A percentile compares a stretch with the other conserved stretches of the same genome.
These are phyloP conservation scores for Ophioceras dolichostomum DNA, from an alignment of 2,329 filamentous ascomycete genomes.

Conservation along the genomic window DNA sequence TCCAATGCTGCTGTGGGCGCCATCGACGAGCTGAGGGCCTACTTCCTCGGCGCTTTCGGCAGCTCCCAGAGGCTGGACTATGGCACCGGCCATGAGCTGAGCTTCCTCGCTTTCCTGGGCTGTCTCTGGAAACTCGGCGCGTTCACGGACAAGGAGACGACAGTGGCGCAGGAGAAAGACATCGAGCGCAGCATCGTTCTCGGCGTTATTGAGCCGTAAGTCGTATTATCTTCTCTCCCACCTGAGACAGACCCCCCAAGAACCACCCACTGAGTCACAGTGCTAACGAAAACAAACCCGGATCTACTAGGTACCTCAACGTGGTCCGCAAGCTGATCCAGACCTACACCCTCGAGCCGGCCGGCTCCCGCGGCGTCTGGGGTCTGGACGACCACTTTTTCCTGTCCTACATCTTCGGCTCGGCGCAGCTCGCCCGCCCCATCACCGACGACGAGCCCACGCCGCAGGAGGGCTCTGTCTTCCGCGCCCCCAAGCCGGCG, in stretches of 20 bases:
- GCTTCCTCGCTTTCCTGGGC: constrained; percentile 83
- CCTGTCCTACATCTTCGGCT: constrained; percentile 87
- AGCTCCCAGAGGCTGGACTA: constrained; percentile 87
- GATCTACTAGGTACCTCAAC: constrained; percentile 67
- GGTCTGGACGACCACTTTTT: constrained; percentile 97
- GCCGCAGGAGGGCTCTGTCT: constrained; percentile 67
- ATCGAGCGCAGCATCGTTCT: constrained; percentile 72
- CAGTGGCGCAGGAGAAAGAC: constrained; percentile 26
- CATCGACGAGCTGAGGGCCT: constrained; percentile 56
- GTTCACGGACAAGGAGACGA: constrained; percentile 50
- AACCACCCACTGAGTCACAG: too few species aligned
- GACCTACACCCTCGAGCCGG: constrained; percentile 87
- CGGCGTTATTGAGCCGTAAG: constrained; percentile 70
- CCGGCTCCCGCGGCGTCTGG: constrained; percentile 95
- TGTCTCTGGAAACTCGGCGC: constrained; percentile 82
- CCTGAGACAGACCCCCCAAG: too few species aligned
- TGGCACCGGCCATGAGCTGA: constrained; percentile 90
- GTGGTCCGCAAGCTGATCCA: constrained; percentile 75
- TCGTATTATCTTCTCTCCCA: too few species aligned
- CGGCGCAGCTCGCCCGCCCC: constrained; percentile 73
- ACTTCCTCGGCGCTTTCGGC: constrained; percentile 78
- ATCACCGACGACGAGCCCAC: constrained; percentile 52
- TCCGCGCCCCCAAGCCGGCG: constrained; percentile 56
- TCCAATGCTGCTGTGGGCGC: constrained; percentile 37
- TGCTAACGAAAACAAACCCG: too few species aligned